Evolutionary conservation across 1,284 basidiomycete genomes (phyloP), one percentile per base, ranked within the genome.

Genomic region (Apiotrichum montevideense): DNA sequence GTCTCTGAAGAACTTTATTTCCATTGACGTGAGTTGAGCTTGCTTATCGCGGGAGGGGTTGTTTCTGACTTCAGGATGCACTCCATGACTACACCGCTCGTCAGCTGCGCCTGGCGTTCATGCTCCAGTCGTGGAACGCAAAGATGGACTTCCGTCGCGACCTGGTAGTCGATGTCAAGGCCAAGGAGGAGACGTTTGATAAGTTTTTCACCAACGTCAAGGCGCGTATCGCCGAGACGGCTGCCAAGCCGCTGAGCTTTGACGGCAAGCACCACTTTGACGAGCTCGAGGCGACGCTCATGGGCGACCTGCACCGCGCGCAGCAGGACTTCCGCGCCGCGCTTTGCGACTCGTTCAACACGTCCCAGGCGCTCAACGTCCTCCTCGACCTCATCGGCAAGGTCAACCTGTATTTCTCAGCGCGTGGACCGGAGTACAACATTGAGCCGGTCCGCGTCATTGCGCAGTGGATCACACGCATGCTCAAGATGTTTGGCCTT

Each of bases 1-100:
- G 78, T 96, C 92, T 7, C 79, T 99, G 58, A 99, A 99, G 77
- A 99, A 99, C 74, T 99, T 98, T 70, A 98, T 98, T 70, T 96
- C 95, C 6, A 96, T 98, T 66, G 90, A 96, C 69, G 92, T 92
- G 69, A 76, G 86, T 45, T 45, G 72, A n/a, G 48, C 13, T 15
- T 43, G 50, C 13, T 21, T 21, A 21, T 21, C 21, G 21, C 21
- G 21, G 21, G 21, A 21, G 21, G 21, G 21, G 21, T 21, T 21
- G 21, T 3, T 50, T 9, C 35, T 40, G n/a, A 32, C 35, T 32
- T 40, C 21, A 94, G 88, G 91, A 98, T 77, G 93, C 96, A n/a
- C 78, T 99, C 14, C 79, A 85, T 70, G 86, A 83, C 69, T 90
- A 90, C 75, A 84, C 88, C 2, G 84, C 96, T 4, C 83, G 96